A percentile compares a stretch with the other conserved stretches of the same genome.
Evolutionary conservation across 495 filamentous ascomycete species (phyloP).

Genomic region (Penicillium ucsense): DNA sequence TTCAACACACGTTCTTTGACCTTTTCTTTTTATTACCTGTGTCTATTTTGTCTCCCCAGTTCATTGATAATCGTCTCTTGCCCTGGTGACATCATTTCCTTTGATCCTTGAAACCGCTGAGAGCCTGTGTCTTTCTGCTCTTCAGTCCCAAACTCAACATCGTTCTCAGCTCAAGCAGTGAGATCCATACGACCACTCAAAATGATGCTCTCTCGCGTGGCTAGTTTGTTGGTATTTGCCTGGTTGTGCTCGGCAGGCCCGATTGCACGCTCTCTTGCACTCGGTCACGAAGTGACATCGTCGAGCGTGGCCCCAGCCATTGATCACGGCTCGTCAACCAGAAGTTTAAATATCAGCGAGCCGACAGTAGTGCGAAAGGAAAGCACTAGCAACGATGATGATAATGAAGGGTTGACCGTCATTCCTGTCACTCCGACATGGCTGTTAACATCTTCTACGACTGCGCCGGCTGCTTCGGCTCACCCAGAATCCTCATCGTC

Average conservation of each 20-base stretch:
- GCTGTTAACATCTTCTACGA: background rate
- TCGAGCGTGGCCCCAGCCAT: background rate
- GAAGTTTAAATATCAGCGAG: no score
- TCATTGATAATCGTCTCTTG: conserved; percentile 1
- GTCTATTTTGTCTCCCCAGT: background rate
- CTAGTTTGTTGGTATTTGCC: conserved; percentile 11
- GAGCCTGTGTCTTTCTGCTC: background rate
- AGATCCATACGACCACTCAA: background rate
- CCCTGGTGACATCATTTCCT: background rate
- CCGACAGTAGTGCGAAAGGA: background rate
- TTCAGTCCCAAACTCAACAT: background rate
- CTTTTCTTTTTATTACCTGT: background rate
- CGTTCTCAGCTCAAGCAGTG: no score
- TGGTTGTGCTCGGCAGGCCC: conserved; percentile 28
- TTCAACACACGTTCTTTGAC: no score
- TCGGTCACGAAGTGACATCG: background rate
- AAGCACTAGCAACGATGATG: background rate
- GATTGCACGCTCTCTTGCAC: conserved; percentile 17
- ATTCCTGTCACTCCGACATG: conserved; percentile 11
- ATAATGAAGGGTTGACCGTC: conserved; percentile 10
- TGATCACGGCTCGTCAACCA: background rate
- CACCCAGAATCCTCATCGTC: no score
- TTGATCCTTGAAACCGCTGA: background rate
- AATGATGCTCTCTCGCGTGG: conserved; percentile 16
- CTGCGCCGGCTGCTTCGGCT: background rate